Evolutionary conservation across 257 asterid genomes (phyloP), one percentile per base, ranked within the genome.

Genomic region (Solanum pimpinellifolium): DNA sequence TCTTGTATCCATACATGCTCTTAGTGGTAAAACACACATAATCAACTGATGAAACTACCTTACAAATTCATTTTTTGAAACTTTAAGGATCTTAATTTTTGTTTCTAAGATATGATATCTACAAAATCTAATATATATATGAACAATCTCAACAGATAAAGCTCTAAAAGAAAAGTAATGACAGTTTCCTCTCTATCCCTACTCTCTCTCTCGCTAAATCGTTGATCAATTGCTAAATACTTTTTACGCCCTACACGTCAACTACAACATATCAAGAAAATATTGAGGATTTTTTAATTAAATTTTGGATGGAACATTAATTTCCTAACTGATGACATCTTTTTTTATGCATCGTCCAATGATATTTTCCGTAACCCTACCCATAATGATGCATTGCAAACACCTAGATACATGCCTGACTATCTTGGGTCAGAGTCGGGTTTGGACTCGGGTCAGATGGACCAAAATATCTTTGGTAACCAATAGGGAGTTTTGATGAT

Each of bases 261-360:
- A 33, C 21, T 4, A 39, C 74, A 29, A 11, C 88, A 33, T 85
- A 82, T 46, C 72, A 84, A 31, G 31, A 14, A 74, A 21, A 11
- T n/a, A 21, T 14, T 78, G 56, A 83, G 12, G 47, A 31, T 10
- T 76, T 85, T 62, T 47, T 87, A 6, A 85, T 84, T 65, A 83
- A 49, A 39, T 65, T 72, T 76, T 86, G 29, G 42, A 89, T 86
- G 29, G 42, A 89, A 86, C n/a, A 88, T 86, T 88, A 92, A 84
- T 88, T 87, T 83, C 10, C 73, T 73, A 11, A 83, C 90, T 25
- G 96, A 91, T 6, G 96, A 90, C 42, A 89, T 95, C 14, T 95
- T 93, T 25, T 85, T 92, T 95, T 78, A 95, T 87, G 91, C 93
- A 83, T 89, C 93, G 25, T 91, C 95, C 83, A 94, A 94, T 18